Base-by-base conservation (phyloP, 345 rosid species). In the Bretschneidera sinensis region DNA sequence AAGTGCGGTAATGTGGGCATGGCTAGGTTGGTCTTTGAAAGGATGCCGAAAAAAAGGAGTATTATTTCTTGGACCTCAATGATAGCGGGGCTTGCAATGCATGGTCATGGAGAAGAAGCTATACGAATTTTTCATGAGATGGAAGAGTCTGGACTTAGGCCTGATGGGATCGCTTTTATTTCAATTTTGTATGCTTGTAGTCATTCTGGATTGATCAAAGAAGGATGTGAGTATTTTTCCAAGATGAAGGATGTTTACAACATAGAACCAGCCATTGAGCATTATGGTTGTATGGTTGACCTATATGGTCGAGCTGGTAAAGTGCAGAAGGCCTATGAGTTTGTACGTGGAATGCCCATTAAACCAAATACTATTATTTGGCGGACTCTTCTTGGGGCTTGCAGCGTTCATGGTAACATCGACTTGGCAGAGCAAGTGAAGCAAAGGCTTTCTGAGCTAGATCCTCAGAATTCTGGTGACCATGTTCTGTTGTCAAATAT, bases 231-330 rank as follows among this genome's bases (percentile, higher is more conserved):
- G 11, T 74, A 63, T 62, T 85, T 83, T 63, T 55, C 63, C 48
- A 53, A 61, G 50, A 81, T 83, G 92, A 24, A 43, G 59, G 61
- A 34, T 24, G 73, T 65, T 24, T 80, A 78, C 67, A 54, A 59
- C 21, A 73, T 79, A 21, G 66, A 66, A 49, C 83, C 86, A 22
- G 74, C 60, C 1, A 79, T 75, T 51, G 88, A 85, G 72, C 91
- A 85, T 47, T 81, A 79, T 43, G 73, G 81, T 52, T 85, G 91
- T 60, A 77, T 83, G 78, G 78, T 74, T 60, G 86, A 85, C 77
- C 74, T 85, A 62, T 73, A 83, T 9, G 83, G 86, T 31, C 65
- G 86, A 47, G 76, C 80, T 18, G 88, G 88, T 18, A 49, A 69
- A 53, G 66, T 83, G 20, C 65, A 66, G 47, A 76, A 85, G 73